Base-by-base conservation (phyloP, 75 land plant genomes). In the Sequoia sempervirens region DNA sequence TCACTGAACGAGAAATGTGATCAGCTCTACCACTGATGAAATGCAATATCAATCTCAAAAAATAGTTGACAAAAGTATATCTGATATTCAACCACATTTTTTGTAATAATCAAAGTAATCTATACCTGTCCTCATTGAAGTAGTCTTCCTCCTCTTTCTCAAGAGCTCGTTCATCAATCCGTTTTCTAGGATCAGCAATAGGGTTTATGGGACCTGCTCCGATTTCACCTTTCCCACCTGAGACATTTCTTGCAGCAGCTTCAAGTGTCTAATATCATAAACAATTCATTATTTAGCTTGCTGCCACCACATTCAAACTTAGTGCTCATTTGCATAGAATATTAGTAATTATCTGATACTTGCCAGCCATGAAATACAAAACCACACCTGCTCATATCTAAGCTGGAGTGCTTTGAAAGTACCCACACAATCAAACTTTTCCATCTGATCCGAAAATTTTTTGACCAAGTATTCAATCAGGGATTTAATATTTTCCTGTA, bases 141-240 rank as follows among this genome's bases (percentile, higher is more conserved):
- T 97, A 97, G 37, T 97, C 99, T 85, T 97, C 99, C 85, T 97
- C 99, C 54, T 95, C 99, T 82, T 94, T 97, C 85, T 94, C 98
- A 72, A 93, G 87, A 69, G 92, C 95, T 34, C 99, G 93, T 8
- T 93, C 98, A 90, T 94, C 99, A 28, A 13, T 81, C 74, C 88
- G 64, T 82, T 92, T 97, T 81, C 98, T 87, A 4, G 88, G 56
- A 32, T 95, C 96, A 23, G 40, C 68, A 14, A 75, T 54, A 80
- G 70, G 76, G 82, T 78, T 78, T 45, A 78, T 45, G 13, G 28
- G 80, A 20, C 15, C n/a, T 12, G 13, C 23, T 23, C 40, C 47
- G 45, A 17, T 78, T 43, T 43, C 47, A 45, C 80, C 80, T 45
- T 78, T 78, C 46, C n/a, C 47, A 6, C 80, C 80, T n/a, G 80